Base-by-base conservation (phyloP, 495 filamentous ascomycete species). In the Apiosordaria backusii region DNA sequence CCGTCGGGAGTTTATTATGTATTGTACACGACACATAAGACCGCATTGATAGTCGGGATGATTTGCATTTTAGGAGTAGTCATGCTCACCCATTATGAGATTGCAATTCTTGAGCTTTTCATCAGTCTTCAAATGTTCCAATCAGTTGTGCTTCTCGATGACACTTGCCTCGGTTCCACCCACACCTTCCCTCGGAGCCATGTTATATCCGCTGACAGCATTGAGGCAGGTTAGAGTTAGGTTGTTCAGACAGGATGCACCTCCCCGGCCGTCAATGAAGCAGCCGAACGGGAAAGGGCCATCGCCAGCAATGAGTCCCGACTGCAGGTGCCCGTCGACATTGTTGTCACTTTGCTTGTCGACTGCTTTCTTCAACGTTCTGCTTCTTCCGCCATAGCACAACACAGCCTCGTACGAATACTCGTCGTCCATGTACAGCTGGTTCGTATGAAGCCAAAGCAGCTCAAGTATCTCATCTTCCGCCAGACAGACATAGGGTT, bases 1-100 rank as follows among this genome's bases (percentile, higher is more conserved):
- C 66, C 64, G 66, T 24, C 59, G 60, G 68, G 70, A 69, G 74
- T 73, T 75, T 67, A 26, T 60, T 3, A 70, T 80, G 78, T 80
- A 78, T 68, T 81, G 72, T 80, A 80, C 71, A 74, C 70, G 68
- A 67, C 66, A 72, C 65, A 63, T 71, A 68, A 70, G 71, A 15
- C 27, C 23, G 35, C 35, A 45, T 40, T 13, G 26, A 60, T 40
- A 16, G 19, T 65, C 52, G 62, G 68, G 60, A 64, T 53, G 70
- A 68, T 64, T 53, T 63, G 72, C 70, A 74, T 71, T 70, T 72
- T 29, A 61, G 29, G 45, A 29, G 54, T 68, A 70, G 62, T 64
- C 63, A 45, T 63, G 53, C 63, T 69, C 45, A 24, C 25, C 60
- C 40, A 54, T 58, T 57, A 54, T 61, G 53, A 57, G 24, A 64